Base-by-base conservation (phyloP, 306 rosid genomes). In the Datisca glomerata region DNA sequence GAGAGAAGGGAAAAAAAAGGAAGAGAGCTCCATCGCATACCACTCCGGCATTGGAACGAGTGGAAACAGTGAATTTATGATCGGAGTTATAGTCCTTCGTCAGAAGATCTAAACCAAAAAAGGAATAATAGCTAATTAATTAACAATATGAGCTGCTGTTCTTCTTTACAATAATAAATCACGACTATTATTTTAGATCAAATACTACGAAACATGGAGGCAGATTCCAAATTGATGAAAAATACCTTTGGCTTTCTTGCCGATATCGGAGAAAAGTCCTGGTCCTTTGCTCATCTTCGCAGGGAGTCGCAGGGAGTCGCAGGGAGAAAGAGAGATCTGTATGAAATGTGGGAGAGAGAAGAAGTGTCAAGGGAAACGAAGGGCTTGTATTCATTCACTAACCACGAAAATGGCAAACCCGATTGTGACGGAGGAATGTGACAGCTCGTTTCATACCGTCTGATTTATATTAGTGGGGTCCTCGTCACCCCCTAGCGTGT, bases 201-300 rank as follows among this genome's bases (percentile, higher is more conserved):
- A n/a, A n/a, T n/a, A n/a, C n/a, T n/a, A n/a, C n/a, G n/a, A n/a
- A n/a, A n/a, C n/a, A n/a, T n/a, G n/a, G n/a, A n/a, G n/a, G n/a
- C n/a, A n/a, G n/a, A n/a, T n/a, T n/a, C n/a, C n/a, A n/a, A n/a
- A n/a, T n/a, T n/a, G n/a, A n/a, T n/a, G n/a, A n/a, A n/a, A 38
- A 38, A n/a, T 42, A 85, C 96, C 96, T 70, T 60, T 80, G 73
- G 93, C 72, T 60, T 67, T 74, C 64, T 80, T 85, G 73, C 93
- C 96, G 66, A 85, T 80, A 33, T 85, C 93, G 38, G 83, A 13
- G 74, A 77, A 85, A 21, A 81, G 82, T 36, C 76, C 89, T 0
- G 96, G 96, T 57, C 93, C 96, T 50, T 69, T 85, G 82, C 72
- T 65, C 96, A 85, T 85, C 55, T 60, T 80, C 42, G 49, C 64